Evolutionary conservation across 371 early-diverging fungal genomes (phyloP).

Genomic region (Catenaria anguillulae): DNA sequence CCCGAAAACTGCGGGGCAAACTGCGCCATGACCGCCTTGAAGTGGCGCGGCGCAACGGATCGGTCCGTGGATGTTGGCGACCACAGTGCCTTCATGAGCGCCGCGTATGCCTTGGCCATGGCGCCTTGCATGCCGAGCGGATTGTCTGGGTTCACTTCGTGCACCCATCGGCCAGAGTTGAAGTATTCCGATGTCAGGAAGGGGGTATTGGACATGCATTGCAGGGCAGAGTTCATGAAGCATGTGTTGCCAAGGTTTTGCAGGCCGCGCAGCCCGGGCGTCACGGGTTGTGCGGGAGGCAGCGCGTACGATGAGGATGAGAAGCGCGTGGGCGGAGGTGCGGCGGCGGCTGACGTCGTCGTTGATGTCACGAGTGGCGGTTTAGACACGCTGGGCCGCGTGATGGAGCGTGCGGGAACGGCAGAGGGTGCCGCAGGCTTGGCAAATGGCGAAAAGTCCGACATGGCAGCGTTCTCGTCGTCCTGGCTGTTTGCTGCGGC

Average conservation of each 20-base stretch:
- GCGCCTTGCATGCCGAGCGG: slow-evolving; percentile 44
- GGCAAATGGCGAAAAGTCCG: too few species aligned
- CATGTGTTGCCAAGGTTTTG: slow-evolving; percentile 75
- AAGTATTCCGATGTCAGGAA: slow-evolving; percentile 42
- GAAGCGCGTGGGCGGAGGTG: too few species aligned
- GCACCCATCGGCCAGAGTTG: slow-evolving; percentile 20
- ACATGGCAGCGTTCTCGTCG: too few species aligned
- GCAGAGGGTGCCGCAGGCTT: too few species aligned
- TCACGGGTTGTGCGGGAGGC: too few species aligned
- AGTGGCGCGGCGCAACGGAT: slow-evolving; percentile 46
- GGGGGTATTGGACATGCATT: slow-evolving; percentile 54
- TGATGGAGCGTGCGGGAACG: too few species aligned
- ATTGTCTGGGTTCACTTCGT: slow-evolving; percentile 35
- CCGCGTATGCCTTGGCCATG: slow-evolving; percentile 51
- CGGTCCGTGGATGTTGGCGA: slow-evolving; percentile 23
- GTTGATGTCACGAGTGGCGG: too few species aligned
- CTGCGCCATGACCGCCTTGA: slow-evolving; percentile 45
- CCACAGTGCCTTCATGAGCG: slow-evolving; percentile 56
- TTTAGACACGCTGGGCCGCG: too few species aligned
- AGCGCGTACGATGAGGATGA: too few species aligned
- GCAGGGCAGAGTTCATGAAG: slow-evolving; percentile 70
- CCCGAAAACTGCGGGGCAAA: slow-evolving; percentile 51
- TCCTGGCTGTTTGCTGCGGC: too few species aligned
- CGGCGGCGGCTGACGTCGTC: too few species aligned
- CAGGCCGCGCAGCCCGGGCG: slow-evolving; percentile 43